Evolutionary conservation across 352 stramenopile genomes (phyloP), one percentile per base, ranked within the genome.

Genomic region (Thalassiosira exigua): DNA sequence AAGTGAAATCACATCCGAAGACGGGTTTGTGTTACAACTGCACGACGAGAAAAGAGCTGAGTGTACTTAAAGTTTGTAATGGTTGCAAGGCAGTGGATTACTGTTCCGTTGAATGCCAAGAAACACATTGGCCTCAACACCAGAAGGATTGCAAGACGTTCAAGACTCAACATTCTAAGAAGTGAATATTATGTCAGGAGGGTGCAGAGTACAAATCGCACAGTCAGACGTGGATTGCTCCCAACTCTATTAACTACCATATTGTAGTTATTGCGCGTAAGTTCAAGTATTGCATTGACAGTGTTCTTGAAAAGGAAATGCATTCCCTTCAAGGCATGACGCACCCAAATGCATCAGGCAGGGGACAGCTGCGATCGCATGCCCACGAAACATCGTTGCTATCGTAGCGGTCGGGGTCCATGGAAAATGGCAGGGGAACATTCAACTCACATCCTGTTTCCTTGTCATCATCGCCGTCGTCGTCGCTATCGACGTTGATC

Each of bases 231-330:
- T n/a, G n/a, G n/a, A n/a, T n/a, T n/a, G n/a, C n/a, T n/a, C n/a
- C n/a, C n/a, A n/a, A n/a, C n/a, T n/a, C n/a, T n/a, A n/a, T n/a
- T n/a, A n/a, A n/a, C n/a, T n/a, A n/a, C n/a, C n/a, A n/a, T n/a
- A n/a, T n/a, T n/a, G n/a, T n/a, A n/a, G n/a, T n/a, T n/a, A n/a
- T n/a, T n/a, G n/a, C n/a, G n/a, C n/a, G n/a, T n/a, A n/a, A n/a
- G n/a, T n/a, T n/a, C n/a, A n/a, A n/a, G n/a, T n/a, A n/a, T n/a
- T n/a, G n/a, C n/a, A n/a, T n/a, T 3, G 56, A 69, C n/a, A 50
- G 67, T 48, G 65, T 61, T 71, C 60, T 44, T 32, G 69, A 51
- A 19, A 54, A 73, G 46, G 29, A 24, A 24, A 56, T 17, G n/a
- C n/a, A 48, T 48, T n/a, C 41, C n/a, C n/a, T 48, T 56, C 36